Conservation (phyloP, 208 protist species). For the Trypanosoma theileri region DNA sequence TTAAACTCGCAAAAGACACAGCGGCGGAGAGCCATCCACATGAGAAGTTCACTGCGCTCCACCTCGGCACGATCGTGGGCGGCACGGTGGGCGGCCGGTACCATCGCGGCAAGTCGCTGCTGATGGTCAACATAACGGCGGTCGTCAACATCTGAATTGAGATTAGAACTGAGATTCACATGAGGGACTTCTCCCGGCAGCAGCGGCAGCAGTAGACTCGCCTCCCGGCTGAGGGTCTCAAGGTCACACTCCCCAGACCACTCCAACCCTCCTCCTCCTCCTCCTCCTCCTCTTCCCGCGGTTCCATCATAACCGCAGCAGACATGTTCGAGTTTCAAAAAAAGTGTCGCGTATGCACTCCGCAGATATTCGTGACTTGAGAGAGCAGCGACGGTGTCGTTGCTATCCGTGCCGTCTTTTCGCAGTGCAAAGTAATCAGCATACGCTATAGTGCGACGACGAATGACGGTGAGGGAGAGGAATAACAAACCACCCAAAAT, state of each 20-base stretch:
- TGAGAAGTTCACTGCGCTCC: constrained; percentile 19
- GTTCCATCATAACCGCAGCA: neutral
- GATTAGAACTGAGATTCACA: neutral
- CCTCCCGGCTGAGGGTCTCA: constrained; percentile 11
- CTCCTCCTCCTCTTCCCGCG: neutral
- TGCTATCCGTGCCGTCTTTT: neutral
- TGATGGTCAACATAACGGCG: constrained; percentile 6
- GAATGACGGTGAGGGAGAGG: constrained; percentile 6
- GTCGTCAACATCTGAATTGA: neutral
- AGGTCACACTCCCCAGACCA: too few species aligned
- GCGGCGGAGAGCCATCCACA: constrained; percentile 22
- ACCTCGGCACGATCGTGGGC: constrained; percentile 14
- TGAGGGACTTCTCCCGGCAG: neutral
- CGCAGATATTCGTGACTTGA: constrained; percentile 5
- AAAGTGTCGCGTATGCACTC: constrained; percentile 15
- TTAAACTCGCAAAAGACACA: neutral
- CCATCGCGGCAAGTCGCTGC: constrained; percentile 4
- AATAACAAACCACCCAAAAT: constrained; percentile 14
- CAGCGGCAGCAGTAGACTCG: constrained; percentile 17
- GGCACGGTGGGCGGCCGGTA: constrained; percentile 14
- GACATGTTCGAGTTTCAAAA: constrained; percentile 23
- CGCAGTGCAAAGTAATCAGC: constrained; percentile 8
- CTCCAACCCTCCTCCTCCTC: too few species aligned
- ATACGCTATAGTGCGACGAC: constrained; percentile 2
- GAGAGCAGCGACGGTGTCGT: neutral